These are phyloP conservation scores for Panellus pusillus DNA, from an alignment of 768 basidiomycete genomes.

Conservation along the genomic window DNA sequence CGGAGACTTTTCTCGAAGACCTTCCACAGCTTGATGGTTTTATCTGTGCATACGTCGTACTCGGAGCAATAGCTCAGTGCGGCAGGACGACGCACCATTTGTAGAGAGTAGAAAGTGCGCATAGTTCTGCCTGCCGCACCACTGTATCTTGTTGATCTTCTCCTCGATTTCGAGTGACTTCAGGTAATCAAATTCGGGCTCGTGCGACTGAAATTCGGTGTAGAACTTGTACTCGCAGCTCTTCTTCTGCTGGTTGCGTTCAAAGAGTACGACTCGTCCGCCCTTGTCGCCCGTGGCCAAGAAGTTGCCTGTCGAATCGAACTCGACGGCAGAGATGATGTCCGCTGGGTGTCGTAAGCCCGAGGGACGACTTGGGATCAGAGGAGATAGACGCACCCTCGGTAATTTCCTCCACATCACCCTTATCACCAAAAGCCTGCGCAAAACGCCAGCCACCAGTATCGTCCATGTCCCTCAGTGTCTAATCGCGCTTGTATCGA, in stretches of 20 bases:
- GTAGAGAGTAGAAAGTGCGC: conserved; percentile 97
- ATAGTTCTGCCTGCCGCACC: conserved; percentile 96
- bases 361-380: conserved; percentile 12
- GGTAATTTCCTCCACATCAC: conserved; percentile 98
- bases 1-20: conserved; percentile 96
- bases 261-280: conserved; percentile 96
- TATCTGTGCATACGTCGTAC: conserved; percentile 57
- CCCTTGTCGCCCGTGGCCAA: conserved; percentile 99
- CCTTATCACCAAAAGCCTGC: conserved; percentile 99
- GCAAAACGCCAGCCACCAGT: conserved; percentile 98
- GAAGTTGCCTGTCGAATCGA: conserved; percentile 98
- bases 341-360: conserved; percentile 63
- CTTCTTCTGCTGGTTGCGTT: conserved; percentile 99
- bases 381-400: conserved; percentile 64
- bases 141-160: conserved; percentile 99
- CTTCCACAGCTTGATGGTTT: conserved; percentile 99
- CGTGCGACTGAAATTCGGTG: conserved; percentile 99
- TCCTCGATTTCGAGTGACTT: conserved; percentile 99
- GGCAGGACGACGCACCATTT: conserved; percentile 65
- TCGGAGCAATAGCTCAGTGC: not conserved
- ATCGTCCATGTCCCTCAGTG: conserved; percentile 31
- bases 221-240: conserved; percentile 99
- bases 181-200: conserved; percentile 99
- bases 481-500: not conserved
- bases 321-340: conserved; percentile 99